Conservation (phyloP, 2,329 filamentous ascomycete species). For the Venturia effusa region DNA sequence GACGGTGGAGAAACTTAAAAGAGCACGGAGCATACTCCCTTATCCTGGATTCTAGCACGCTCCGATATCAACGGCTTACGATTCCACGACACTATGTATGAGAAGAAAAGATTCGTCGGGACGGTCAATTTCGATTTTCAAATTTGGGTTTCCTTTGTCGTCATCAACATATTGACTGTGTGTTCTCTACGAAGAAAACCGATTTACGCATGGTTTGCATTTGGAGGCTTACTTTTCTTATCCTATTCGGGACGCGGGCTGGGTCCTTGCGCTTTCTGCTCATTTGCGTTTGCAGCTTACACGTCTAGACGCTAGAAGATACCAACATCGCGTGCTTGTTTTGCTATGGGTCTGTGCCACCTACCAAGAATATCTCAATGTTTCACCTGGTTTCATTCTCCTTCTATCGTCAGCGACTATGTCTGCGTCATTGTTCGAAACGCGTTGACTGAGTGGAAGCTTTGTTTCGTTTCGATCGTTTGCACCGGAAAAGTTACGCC, state of each 20-base stretch:
- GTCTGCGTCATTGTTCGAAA: not conserved
- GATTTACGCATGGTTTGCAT: not conserved
- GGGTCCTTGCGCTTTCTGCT: not conserved
- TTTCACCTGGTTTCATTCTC: not conserved
- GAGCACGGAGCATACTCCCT: not conserved
- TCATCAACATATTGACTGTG: not conserved
- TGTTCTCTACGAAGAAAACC: not conserved
- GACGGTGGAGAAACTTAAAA: not conserved
- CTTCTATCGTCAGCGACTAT: not conserved
- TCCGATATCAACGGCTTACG: not conserved
- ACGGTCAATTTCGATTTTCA: not conserved
- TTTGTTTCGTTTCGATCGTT: not conserved
- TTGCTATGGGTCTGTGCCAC: not conserved
- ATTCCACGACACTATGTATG: not conserved
- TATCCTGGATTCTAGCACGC: not conserved
- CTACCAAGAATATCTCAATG: not conserved
- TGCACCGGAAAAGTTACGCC: not conserved
- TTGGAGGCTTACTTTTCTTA: not conserved
- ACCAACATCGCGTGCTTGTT: constrained; percentile 2
- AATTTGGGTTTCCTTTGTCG: not conserved
- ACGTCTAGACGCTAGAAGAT: not conserved
- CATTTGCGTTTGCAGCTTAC: not conserved
- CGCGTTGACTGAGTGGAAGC: not conserved
- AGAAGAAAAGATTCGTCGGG: not conserved
- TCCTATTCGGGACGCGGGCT: not conserved